Evolutionary conservation across 2,329 filamentous ascomycete genomes (phyloP), one percentile per base, ranked within the genome.

Genomic region (Torrubiella hemipterigena): DNA sequence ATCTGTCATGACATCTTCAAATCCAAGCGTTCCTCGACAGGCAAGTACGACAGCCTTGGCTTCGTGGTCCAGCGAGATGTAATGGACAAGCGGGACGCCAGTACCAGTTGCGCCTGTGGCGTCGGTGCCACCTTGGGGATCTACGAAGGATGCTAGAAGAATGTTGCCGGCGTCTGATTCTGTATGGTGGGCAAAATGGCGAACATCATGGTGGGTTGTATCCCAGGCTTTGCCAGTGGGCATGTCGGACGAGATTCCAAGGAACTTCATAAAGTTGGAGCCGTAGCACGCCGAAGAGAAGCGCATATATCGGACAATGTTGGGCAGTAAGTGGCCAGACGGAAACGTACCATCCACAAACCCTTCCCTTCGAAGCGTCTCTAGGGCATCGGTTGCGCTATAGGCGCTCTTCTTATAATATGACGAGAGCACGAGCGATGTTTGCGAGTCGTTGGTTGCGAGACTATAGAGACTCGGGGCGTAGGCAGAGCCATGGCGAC

Each of bases 11-110:
- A 83, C 70, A 45, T 84, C 79, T 43, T 83, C 78, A 37, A 83
- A 82, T 0, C 79, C 79, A 23, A 81, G 60, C 0, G 79, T 84
- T 2, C 79, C 79, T 22, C 79, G 69, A 30, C 80, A 79, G 2
- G 77, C 76, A n/a, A 84, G 58, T 0, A 84, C 77, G 0, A 84
- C 73, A 1, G 79, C 77, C 43, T 75, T 77, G 2, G 77, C 77
- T 31, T 77, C 73, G 44, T 81, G 76, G 41, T 84, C 79, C 1
- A 84, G 56, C 2, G 76, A 76, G 21, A 84, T 70, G 42, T 81
- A 84, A 50, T 84, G 79, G 3, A 83, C 77, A 13, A 84, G 61
- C 2, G 79, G 79, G 34, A 81, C 68, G 0, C 77, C 77, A 1
- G 72, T 76, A 21, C 71, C 70, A 2, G 72, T 79, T 15, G 73